These are phyloP conservation scores for Candida stauntonica DNA, from an alignment of 805 yeast species.

Conservation along the genomic window DNA sequence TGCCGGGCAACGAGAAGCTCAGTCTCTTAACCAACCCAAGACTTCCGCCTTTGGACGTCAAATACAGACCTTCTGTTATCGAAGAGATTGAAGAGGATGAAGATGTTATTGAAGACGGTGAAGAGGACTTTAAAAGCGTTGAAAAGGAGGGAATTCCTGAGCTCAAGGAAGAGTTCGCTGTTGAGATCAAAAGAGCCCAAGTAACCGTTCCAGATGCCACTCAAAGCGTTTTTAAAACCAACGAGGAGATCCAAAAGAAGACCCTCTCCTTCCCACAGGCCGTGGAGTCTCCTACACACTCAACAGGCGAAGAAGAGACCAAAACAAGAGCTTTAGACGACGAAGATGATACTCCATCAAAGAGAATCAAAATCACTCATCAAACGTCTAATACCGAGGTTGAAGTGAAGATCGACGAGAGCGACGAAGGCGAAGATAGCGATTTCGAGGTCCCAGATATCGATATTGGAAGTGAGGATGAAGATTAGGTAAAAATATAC, in stretches of 20 bases:
- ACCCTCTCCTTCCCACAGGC: conserved; percentile 22
- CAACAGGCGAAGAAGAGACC: conserved; percentile 4
- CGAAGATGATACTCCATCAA: conserved; percentile 23
- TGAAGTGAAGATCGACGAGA: conserved; percentile 14
- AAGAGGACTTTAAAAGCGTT: conserved; percentile 8
- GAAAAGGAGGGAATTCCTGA: conserved; percentile 8
- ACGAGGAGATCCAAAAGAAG: conserved; percentile 19
- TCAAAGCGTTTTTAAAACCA: conserved; percentile 21
- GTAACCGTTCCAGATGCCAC: conserved; percentile 6
- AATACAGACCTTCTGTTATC: conserved; percentile 22
- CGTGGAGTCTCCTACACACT: conserved; percentile 1
- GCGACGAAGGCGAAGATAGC: conserved; percentile 31
- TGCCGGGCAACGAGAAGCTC: conserved; percentile 45
- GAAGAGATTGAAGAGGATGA: conserved; percentile 30
- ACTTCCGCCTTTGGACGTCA: conserved; percentile 45
- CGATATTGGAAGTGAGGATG: conserved; percentile 39
- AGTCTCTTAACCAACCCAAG: conserved; percentile 71
- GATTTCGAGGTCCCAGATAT: conserved; percentile 51
- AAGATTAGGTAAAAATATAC: conserved; percentile 33
- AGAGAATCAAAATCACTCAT: conserved; percentile 22
- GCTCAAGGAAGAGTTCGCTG: conserved; percentile 12
- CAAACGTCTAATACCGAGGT: conserved; percentile 2
- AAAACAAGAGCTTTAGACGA: conserved; percentile 22
- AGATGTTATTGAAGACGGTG: conserved; percentile 17
- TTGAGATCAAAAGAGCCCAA: conserved; percentile 15